These are phyloP conservation scores for Pterula multifida DNA, from an alignment of 1,284 basidiomycete genomes.

Conservation along the genomic window DNA sequence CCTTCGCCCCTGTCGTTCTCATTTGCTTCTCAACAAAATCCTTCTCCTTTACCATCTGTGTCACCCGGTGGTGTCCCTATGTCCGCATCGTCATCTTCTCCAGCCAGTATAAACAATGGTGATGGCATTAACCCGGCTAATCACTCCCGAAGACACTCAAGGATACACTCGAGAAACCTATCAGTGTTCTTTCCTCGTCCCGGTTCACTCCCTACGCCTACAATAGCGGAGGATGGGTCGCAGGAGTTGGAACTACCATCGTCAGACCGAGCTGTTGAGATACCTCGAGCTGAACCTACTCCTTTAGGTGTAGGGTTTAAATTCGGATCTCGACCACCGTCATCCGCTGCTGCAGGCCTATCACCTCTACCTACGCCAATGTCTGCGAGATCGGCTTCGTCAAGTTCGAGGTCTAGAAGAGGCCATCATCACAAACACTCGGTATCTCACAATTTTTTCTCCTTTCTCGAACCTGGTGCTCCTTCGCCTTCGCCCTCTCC, in stretches of 20 bases:
- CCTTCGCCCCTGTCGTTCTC: conserved; percentile 39
- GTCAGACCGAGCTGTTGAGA: conserved; percentile 24
- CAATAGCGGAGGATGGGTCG: conserved; percentile 56
- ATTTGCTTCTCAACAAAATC: conserved; percentile 23
- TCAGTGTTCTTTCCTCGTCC: conserved; percentile 86
- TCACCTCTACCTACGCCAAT: conserved; percentile 16
- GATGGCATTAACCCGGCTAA: conserved; percentile 15
- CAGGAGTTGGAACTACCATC: conserved; percentile 45
- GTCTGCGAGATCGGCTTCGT: conserved; percentile 16
- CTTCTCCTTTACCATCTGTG: conserved; percentile 18
- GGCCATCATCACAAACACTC: conserved; percentile 93
- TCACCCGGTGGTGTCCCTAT: conserved; percentile 14
- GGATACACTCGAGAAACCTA: conserved; percentile 83
- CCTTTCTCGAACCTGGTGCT: conserved; percentile 29
- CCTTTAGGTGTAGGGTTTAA: conserved; percentile 52
- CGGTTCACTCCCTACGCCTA: conserved; percentile 42
- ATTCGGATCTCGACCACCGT: conserved; percentile 41
- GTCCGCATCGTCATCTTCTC: conserved; percentile 11
- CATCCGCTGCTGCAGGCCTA: conserved; percentile 4
- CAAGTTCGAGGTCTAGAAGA: conserved; percentile 35
- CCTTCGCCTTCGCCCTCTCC: conserved; percentile 27
- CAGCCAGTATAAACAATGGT: conserved; percentile 11
- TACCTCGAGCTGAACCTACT: conserved; percentile 18
- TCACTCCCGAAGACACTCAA: conserved; percentile 46
- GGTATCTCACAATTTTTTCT: conserved; percentile 88